These are phyloP conservation scores for Phlebopus sp. DNA, from an alignment of 1,284 basidiomycete species.

Conservation along the genomic window DNA sequence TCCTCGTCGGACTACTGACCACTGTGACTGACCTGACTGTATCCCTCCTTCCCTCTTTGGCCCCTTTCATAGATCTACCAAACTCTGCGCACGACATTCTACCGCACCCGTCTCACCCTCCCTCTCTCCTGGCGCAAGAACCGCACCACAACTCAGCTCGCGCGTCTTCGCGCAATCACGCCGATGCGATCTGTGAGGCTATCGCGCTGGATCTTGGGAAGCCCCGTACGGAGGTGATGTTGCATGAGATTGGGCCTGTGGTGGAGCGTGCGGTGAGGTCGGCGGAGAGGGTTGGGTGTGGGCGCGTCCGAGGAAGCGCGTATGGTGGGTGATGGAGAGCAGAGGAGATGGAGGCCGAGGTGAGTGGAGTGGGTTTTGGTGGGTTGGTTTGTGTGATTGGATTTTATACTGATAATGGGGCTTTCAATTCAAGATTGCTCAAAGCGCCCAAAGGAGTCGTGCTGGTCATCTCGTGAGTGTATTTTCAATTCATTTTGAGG, in stretches of 20 bases:
- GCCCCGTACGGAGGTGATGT: constrained; percentile 26
- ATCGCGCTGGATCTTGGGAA: constrained; percentile 28
- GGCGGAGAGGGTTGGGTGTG: constrained; percentile 24
- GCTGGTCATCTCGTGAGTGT: constrained; percentile 36
- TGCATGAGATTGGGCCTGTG: constrained; percentile 21
- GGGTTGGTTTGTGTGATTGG: no score
- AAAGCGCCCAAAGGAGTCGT: constrained; percentile 47
- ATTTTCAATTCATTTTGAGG: no score
- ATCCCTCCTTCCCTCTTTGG: neutral
- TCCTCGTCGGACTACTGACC: no score
- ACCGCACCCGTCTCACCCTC: constrained; percentile 18
- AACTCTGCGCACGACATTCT: constrained; percentile 26
- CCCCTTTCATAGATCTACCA: constrained; percentile 24
- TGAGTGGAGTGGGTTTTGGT: no score
- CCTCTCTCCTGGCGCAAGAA: constrained; percentile 28
- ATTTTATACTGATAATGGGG: no score
- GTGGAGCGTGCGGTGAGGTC: constrained; percentile 18
- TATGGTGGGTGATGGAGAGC: constrained; percentile 17
- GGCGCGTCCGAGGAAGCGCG: constrained; percentile 24
- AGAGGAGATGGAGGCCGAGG: constrained; percentile 30
- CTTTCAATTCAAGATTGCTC: constrained; percentile 25
- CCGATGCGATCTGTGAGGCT: constrained; percentile 26
- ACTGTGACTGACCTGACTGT: no score
- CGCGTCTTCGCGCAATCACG: constrained; percentile 29
- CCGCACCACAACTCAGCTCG: constrained; percentile 33